These are phyloP conservation scores for Talaromyces sp. DNA, from an alignment of 2,329 filamentous ascomycete species.

Conservation along the genomic window DNA sequence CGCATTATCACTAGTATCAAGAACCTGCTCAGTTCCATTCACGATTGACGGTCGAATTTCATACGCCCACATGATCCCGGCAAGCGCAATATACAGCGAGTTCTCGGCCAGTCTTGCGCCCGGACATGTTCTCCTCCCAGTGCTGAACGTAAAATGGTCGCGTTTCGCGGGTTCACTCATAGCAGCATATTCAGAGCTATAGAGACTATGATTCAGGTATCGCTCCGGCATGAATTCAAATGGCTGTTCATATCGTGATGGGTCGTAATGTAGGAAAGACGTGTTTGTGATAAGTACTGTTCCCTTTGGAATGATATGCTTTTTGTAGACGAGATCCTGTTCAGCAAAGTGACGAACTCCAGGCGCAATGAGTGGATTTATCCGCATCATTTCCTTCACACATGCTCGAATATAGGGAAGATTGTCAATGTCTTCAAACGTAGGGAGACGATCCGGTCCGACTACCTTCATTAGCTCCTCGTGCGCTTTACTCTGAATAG, in stretches of 20 bases:
- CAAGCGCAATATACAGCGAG: constrained; percentile 47
- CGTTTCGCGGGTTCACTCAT: constrained; percentile 39
- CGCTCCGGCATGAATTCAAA: constrained; percentile 29
- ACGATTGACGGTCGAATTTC: constrained; percentile 30
- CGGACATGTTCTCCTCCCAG: constrained; percentile 56
- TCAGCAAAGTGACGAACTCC: constrained; percentile 49
- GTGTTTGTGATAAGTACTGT: constrained; percentile 46
- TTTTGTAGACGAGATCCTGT: constrained; percentile 49
- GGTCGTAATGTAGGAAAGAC: constrained; percentile 45
- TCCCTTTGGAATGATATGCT: constrained; percentile 48
- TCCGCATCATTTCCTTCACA: not conserved
- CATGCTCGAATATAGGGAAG: not conserved
- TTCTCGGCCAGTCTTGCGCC: constrained; percentile 55
- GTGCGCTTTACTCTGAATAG: not conserved
- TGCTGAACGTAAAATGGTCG: constrained; percentile 55
- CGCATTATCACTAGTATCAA: constrained; percentile 27
- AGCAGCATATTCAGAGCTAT: not conserved
- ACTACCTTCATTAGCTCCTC: not conserved
- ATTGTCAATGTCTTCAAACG: not conserved
- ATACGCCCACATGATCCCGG: constrained; percentile 50
- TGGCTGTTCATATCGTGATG: constrained; percentile 39
- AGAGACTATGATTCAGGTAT: not conserved
- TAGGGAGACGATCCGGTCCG: not conserved
- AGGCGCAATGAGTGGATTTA: constrained; percentile 22
- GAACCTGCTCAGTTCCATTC: not conserved